These are phyloP conservation scores for Tuber umbilicatum DNA, from an alignment of 495 filamentous ascomycete genomes.

Conservation along the genomic window DNA sequence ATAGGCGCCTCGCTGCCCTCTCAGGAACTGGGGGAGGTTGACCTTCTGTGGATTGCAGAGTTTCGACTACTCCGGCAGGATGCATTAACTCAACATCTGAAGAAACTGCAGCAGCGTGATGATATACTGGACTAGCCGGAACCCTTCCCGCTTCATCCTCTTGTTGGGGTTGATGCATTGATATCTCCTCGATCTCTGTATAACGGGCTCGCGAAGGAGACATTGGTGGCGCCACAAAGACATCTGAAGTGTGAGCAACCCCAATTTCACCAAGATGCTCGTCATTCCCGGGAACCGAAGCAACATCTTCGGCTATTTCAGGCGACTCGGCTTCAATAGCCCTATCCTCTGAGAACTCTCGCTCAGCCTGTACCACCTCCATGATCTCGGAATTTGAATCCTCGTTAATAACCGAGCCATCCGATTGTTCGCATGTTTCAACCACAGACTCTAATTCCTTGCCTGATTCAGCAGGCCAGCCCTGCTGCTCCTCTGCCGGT, in stretches of 20 bases:
- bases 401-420: not conserved
- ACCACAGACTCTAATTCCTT: not conserved
- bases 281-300: not conserved
- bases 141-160: not conserved
- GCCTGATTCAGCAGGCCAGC: conserved; percentile 1
- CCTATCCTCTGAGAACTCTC: conserved; percentile 1
- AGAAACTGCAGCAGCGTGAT: not conserved
- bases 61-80: conserved; percentile 25
- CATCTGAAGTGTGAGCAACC: conserved; percentile 29
- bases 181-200: conserved; percentile 4
- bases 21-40: conserved; percentile 18
- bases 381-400: not conserved
- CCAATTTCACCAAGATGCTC: conserved; percentile 18
- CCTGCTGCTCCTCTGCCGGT: conserved; percentile 14
- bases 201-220: conserved; percentile 19
- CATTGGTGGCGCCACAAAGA: conserved; percentile 15
- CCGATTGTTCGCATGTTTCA: conserved; percentile 8
- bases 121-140: not conserved
- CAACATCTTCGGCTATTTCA: conserved; percentile 4
- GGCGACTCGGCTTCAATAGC: conserved; percentile 1
- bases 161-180: not conserved
- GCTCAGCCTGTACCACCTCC: conserved; percentile 9
- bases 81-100: conserved; percentile 7
- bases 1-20: conserved; percentile 19
- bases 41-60: conserved; percentile 17